These are phyloP conservation scores for Phoma herbarum DNA, from an alignment of 2,329 filamentous ascomycete genomes.

Conservation along the genomic window DNA sequence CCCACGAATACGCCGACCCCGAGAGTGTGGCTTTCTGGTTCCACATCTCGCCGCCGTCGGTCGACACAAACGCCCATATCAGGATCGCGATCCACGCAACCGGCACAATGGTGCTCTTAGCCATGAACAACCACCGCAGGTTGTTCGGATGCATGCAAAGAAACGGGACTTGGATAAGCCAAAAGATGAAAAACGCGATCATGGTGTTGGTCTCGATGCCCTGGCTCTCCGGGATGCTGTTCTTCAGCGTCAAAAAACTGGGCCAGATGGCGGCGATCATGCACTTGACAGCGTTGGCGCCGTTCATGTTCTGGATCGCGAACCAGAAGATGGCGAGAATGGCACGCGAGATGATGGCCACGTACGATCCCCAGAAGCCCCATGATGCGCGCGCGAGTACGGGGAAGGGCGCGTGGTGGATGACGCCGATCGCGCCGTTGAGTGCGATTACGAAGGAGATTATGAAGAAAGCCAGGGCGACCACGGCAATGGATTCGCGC, in stretches of 20 bases:
- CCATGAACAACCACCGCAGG: slow-evolving; percentile 63
- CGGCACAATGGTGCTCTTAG: slow-evolving; percentile 59
- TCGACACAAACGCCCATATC: slow-evolving; percentile 67
- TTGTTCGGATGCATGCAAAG: slow-evolving; percentile 65
- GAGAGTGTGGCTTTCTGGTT: slow-evolving; percentile 56
- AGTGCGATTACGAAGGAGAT: slow-evolving; percentile 68
- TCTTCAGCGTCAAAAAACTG: slow-evolving; percentile 62
- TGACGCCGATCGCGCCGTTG: slow-evolving; percentile 62
- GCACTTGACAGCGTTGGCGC: slow-evolving; percentile 62
- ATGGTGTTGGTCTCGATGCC: slow-evolving; percentile 67
- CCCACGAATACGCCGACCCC: slow-evolving; percentile 63
- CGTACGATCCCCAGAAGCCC: slow-evolving; percentile 66
- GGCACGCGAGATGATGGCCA: slow-evolving; percentile 62
- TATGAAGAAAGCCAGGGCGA: slow-evolving; percentile 61
- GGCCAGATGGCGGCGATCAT: slow-evolving; percentile 68
- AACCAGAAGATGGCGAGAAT: slow-evolving; percentile 70
- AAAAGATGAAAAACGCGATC: slow-evolving; percentile 67
- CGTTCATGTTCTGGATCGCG: slow-evolving; percentile 72
- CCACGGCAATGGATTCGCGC: slow-evolving; percentile 64
- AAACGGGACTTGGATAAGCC: slow-evolving; percentile 63
- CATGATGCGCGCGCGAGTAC: slow-evolving; percentile 65
- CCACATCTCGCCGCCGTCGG: slow-evolving; percentile 62
- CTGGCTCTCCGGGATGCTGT: slow-evolving; percentile 59
- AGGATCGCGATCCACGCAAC: slow-evolving; percentile 69
- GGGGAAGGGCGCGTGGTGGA: slow-evolving; percentile 64